Percentiles rank a stretch among this genome's conserved stretches.
Conservation (phyloP, 1,139 yeast genomes). For the Blastobotrys persicus region DNA sequence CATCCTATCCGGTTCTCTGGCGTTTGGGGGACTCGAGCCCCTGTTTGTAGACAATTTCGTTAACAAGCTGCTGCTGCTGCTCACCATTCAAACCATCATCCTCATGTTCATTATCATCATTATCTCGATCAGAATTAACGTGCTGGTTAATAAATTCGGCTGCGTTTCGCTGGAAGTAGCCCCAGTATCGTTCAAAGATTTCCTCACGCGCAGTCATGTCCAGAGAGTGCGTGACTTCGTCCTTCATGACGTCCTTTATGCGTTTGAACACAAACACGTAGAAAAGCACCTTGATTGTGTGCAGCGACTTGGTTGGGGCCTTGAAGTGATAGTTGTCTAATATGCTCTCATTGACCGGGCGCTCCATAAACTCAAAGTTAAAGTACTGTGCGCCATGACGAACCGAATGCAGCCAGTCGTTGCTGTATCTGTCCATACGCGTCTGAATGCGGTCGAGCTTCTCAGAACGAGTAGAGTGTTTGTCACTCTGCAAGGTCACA, state of each 20-base stretch:
- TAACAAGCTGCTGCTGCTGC: not conserved
- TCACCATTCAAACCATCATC: not conserved
- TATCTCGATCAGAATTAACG: not conserved
- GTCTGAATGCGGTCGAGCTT: not conserved
- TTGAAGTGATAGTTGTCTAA: not conserved
- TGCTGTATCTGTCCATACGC: not conserved
- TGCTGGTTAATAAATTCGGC: not conserved
- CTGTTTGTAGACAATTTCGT: not conserved
- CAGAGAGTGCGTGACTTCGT: not conserved
- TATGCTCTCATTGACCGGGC: not conserved
- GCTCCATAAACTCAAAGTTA: conserved; percentile 1
- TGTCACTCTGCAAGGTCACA: conserved; percentile 2
- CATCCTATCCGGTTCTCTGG: not conserved
- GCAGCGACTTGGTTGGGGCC: not conserved
- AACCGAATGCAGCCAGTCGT: not conserved
- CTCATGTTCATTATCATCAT: not conserved
- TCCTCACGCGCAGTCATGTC: not conserved
- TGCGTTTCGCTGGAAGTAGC: not conserved
- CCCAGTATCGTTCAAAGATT: not conserved
- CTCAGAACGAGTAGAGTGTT: not conserved
- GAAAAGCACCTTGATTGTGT: not conserved
- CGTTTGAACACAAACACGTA: conserved; percentile 5
- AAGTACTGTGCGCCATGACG: not conserved
- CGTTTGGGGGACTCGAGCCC: not conserved
- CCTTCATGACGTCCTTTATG: not conserved